Percentiles rank a stretch among this genome's conserved stretches.
These are phyloP conservation scores for Arabis alpina DNA, from an alignment of 345 rosid genomes.

Conservation along the genomic window DNA sequence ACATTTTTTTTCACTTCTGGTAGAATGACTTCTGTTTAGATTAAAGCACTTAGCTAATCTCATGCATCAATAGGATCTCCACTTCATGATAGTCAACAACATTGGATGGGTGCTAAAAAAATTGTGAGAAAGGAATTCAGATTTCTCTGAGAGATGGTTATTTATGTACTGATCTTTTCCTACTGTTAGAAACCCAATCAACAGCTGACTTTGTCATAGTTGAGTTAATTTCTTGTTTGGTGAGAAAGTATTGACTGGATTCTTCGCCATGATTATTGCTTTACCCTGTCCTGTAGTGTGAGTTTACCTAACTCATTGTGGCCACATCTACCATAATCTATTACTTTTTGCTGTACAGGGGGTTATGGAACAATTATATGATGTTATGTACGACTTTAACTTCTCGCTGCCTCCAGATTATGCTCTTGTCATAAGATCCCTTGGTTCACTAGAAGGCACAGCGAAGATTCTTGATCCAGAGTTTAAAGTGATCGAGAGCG, in stretches of 20 bases:
- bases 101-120: not conserved
- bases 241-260: not conserved
- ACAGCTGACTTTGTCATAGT: not conserved
- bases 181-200: not conserved
- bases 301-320: not conserved
- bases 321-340: slow-evolving; percentile 3
- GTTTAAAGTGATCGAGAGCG: slow-evolving; percentile 87
- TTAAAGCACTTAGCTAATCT: not conserved
- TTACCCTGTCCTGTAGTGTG: not conserved
- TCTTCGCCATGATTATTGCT: not conserved
- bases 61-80: not conserved
- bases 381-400: slow-evolving; percentile 89
- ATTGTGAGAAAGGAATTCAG: not conserved
- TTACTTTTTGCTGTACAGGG: slow-evolving; percentile 56
- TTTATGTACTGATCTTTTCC: not conserved
- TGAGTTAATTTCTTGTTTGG: slow-evolving; percentile 9
- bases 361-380: slow-evolving; percentile 79
- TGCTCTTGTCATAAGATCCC: slow-evolving; percentile 93
- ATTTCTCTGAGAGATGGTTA: not conserved
- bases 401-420: slow-evolving; percentile 94
- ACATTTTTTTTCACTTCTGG: not conserved
- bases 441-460: slow-evolving; percentile 95
- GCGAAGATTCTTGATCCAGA: slow-evolving; percentile 92
- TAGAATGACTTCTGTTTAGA: not conserved
- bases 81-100: not conserved